These are phyloP conservation scores for Picochlorum sp. DNA, from an alignment of 139 green algal species.

Conservation along the genomic window DNA sequence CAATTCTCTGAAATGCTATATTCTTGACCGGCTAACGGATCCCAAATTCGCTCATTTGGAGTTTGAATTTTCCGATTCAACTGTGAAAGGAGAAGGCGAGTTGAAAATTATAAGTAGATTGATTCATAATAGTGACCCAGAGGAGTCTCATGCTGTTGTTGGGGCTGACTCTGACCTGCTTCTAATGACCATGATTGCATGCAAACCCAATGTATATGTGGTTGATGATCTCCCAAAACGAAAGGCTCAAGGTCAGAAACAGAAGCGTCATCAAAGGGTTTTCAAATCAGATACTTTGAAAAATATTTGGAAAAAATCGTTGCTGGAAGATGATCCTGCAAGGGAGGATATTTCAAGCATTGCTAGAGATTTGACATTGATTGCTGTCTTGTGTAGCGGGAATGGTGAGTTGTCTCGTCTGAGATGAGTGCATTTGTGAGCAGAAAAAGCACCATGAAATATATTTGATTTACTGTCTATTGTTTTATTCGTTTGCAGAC, in stretches of 20 bases:
- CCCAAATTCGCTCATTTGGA: constrained; percentile 30
- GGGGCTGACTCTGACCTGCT: constrained; percentile 72
- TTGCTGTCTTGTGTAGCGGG: constrained; percentile 48
- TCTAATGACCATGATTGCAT: constrained; percentile 53
- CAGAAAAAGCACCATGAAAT: no score
- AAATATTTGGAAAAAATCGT: constrained; percentile 9
- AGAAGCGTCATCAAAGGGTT: not conserved
- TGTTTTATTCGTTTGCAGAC: no score
- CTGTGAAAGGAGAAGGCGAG: constrained; percentile 80
- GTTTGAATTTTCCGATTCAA: constrained; percentile 70
- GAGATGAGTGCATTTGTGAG: no score
- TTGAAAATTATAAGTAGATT: constrained; percentile 74
- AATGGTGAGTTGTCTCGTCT: no score
- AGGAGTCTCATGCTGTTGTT: constrained; percentile 36
- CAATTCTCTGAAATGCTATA: constrained; percentile 48
- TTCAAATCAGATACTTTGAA: constrained; percentile 9
- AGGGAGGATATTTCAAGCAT: constrained; percentile 1
- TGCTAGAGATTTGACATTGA: constrained; percentile 44
- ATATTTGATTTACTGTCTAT: no score
- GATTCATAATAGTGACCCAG: constrained; percentile 14
- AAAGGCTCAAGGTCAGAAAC: not conserved
- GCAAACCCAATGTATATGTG: constrained; percentile 5
- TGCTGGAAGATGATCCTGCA: not conserved
- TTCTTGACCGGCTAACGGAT: constrained; percentile 31
- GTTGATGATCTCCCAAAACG: not conserved